Percentiles rank a stretch among this genome's conserved stretches.
These are phyloP conservation scores for Tubosaeta sp. DNA, from an alignment of 768 basidiomycete genomes.

Conservation along the genomic window DNA sequence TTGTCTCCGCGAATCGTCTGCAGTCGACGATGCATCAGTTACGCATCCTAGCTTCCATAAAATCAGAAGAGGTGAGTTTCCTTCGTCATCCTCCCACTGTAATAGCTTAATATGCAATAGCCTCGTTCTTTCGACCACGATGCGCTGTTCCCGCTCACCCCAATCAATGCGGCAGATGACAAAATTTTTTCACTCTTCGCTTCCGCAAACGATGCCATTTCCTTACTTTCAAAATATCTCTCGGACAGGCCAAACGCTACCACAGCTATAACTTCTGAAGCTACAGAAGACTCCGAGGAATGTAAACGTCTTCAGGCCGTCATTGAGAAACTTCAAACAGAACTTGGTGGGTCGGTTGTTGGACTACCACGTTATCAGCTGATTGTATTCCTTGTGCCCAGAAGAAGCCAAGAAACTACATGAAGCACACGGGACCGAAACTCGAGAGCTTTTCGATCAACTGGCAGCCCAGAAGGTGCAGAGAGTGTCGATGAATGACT, in stretches of 20 bases:
- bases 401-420: slow-evolving; percentile 48
- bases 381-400: slow-evolving; percentile 20
- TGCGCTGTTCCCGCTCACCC: slow-evolving; percentile 51
- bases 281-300: slow-evolving; percentile 36
- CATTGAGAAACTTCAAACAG: slow-evolving; percentile 48
- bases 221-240: slow-evolving; percentile 28
- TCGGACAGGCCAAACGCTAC: slow-evolving; percentile 10
- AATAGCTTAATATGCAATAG: slow-evolving; percentile 28
- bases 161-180: slow-evolving; percentile 45
- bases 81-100: background rate
- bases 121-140: slow-evolving; percentile 43
- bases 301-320: slow-evolving; percentile 45
- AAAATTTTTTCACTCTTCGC: slow-evolving; percentile 43
- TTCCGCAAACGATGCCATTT: slow-evolving; percentile 36
- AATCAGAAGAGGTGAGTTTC: slow-evolving; percentile 45
- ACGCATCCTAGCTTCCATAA: slow-evolving; percentile 35
- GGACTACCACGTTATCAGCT: slow-evolving; percentile 5
- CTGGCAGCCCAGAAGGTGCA: slow-evolving; percentile 40
- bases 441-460: slow-evolving; percentile 53
- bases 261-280: slow-evolving; percentile 12
- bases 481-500: slow-evolving; percentile 37
- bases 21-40: slow-evolving; percentile 51
- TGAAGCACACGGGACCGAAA: slow-evolving; percentile 38
- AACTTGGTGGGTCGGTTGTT: slow-evolving; percentile 47
- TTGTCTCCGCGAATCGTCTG: slow-evolving; percentile 63